Evolutionary conservation across 495 filamentous ascomycete species (phyloP).

Genomic region (Penicillium simplicissimum): DNA sequence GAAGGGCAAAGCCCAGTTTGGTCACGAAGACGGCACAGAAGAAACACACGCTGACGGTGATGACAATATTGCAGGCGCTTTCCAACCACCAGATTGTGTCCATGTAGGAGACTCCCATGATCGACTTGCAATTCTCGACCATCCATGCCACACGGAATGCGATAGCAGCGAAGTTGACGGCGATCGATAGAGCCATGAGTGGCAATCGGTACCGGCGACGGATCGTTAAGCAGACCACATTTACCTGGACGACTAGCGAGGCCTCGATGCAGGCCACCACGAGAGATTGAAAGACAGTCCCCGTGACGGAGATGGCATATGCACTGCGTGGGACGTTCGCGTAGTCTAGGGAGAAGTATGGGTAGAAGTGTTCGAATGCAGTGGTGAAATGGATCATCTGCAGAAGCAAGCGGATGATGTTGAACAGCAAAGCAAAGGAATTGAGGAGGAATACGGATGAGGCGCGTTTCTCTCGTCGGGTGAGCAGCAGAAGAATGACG

Average conservation of each 20-base stretch:
- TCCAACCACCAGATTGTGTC: slow-evolving; percentile 47
- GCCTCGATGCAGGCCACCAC: slow-evolving; percentile 60
- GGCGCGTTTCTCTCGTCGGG: slow-evolving; percentile 59
- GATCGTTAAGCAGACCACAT: slow-evolving; percentile 58
- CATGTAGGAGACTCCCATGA: slow-evolving; percentile 36
- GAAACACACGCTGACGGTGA: slow-evolving; percentile 68
- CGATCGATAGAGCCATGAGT: slow-evolving; percentile 50
- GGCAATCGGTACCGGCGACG: slow-evolving; percentile 39
- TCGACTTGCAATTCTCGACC: slow-evolving; percentile 55
- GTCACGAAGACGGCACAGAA: slow-evolving; percentile 72
- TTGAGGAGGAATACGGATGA: slow-evolving; percentile 67
- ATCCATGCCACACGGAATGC: slow-evolving; percentile 60
- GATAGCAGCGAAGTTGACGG: slow-evolving; percentile 56
- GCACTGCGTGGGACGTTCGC: slow-evolving; percentile 48
- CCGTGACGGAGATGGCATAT: slow-evolving; percentile 53
- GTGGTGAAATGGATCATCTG: slow-evolving; percentile 59
- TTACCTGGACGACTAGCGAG: slow-evolving; percentile 74
- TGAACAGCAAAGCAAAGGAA: slow-evolving; percentile 56
- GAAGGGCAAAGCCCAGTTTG: slow-evolving; percentile 66
- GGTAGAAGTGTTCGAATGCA: slow-evolving; percentile 59
- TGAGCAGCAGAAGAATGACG: slow-evolving; percentile 63
- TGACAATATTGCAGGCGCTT: slow-evolving; percentile 52
- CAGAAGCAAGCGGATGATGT: slow-evolving; percentile 61
- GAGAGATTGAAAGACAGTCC: slow-evolving; percentile 55
- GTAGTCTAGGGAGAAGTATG: slow-evolving; percentile 58